Conservation (phyloP, 2,329 filamentous ascomycete species). For the Diaporthe vaccinii region DNA sequence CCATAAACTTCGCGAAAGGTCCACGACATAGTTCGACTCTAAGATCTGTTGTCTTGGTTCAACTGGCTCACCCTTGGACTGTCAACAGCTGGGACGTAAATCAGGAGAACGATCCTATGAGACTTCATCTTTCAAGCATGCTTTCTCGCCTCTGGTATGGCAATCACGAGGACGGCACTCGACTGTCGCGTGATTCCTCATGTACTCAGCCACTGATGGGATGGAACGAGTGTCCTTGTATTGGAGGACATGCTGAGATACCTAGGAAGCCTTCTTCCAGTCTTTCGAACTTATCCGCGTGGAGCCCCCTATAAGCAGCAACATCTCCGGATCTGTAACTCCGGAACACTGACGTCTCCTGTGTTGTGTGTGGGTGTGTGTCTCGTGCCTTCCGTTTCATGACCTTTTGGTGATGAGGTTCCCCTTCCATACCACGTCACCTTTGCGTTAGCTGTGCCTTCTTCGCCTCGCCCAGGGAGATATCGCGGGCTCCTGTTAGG, state of each 20-base stretch:
- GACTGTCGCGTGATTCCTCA: neutral
- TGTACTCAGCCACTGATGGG: neutral
- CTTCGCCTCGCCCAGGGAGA: neutral
- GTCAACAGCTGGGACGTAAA: neutral
- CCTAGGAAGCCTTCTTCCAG: too few relatives aligned
- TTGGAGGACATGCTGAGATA: neutral
- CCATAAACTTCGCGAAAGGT: too few relatives aligned
- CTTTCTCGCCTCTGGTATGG: neutral
- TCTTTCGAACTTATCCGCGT: neutral
- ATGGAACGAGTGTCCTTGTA: neutral
- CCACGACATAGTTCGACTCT: too few relatives aligned
- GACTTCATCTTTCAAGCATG: neutral
- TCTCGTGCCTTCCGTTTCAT: neutral
- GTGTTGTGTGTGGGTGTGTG: neutral
- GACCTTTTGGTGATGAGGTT: neutral
- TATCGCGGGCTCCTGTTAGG: neutral
- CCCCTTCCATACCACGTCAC: neutral
- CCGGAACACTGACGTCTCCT: neutral
- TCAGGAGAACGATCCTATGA: neutral
- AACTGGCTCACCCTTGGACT: neutral
- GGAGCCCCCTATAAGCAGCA: neutral
- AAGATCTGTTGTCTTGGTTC: rapidly evolving
- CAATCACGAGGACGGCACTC: neutral
- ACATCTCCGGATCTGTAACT: too few relatives aligned
- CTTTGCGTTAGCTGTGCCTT: neutral